Evolutionary conservation across 1,284 basidiomycete species (phyloP).

Genomic region (Hemileia vastatrix): DNA sequence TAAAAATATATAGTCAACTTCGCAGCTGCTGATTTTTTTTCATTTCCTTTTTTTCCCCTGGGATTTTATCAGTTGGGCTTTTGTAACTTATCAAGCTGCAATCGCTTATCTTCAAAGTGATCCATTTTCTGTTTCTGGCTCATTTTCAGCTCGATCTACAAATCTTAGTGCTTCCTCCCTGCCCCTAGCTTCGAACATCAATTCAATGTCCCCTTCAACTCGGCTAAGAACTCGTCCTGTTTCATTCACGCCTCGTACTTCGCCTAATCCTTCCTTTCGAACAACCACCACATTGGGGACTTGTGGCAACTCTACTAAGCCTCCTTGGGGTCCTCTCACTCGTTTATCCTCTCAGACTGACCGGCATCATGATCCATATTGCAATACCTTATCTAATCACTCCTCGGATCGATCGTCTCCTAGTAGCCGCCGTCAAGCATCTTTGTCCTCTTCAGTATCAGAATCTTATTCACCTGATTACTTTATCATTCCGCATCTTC

Average conservation of each 20-base stretch:
- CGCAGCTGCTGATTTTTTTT: not conserved
- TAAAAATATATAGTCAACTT: not conserved
- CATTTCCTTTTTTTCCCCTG: not conserved
- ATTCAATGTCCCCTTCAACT: no score
- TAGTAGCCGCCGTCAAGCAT: slow-evolving; percentile 5
- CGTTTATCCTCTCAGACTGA: no score
- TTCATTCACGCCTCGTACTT: slow-evolving; percentile 22
- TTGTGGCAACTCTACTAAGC: no score
- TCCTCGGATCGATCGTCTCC: slow-evolving; percentile 9
- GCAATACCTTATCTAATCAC: no score
- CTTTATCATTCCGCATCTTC: slow-evolving; percentile 8
- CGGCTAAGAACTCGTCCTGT: slow-evolving; percentile 19
- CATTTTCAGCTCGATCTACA: slow-evolving; percentile 16
- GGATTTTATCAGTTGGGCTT: slow-evolving; percentile 20
- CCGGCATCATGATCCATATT: no score
- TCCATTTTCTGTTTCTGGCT: slow-evolving; percentile 21
- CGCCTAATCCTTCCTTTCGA: slow-evolving; percentile 8
- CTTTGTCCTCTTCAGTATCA: slow-evolving; percentile 1
- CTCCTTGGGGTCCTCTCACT: no score
- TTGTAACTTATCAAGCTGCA: slow-evolving; percentile 23
- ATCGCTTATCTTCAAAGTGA: slow-evolving; percentile 25
- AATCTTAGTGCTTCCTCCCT: slow-evolving; percentile 12
- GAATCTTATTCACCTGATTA: no score
- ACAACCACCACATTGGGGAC: no score
- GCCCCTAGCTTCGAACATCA: slow-evolving; percentile 19